Evolutionary conservation across 768 basidiomycete genomes (phyloP).

Genomic region (Mycena kentingensis): DNA sequence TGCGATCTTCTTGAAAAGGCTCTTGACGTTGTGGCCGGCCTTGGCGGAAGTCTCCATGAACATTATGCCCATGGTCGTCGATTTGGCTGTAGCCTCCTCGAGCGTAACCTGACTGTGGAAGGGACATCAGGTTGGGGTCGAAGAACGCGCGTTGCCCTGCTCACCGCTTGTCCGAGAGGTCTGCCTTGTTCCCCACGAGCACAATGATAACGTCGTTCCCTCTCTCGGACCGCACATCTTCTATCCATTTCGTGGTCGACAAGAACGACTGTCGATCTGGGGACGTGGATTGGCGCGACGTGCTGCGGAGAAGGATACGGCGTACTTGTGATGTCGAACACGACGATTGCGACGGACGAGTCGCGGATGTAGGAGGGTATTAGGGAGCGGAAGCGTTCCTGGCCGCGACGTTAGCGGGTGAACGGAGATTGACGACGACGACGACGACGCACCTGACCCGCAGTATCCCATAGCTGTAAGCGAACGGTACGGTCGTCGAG

Average conservation of each 20-base stretch:
- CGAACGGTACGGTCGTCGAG: slow-evolving; percentile 97
- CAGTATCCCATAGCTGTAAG: slow-evolving; percentile 98
- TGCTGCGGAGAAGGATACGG: slow-evolving; percentile 18
- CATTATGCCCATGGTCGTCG: slow-evolving; percentile 91
- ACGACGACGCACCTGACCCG: slow-evolving; percentile 72
- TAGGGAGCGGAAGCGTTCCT: slow-evolving; percentile 96
- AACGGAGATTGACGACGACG: neutral
- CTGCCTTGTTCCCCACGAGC: slow-evolving; percentile 98
- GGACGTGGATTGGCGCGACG: slow-evolving; percentile 6
- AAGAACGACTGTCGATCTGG: slow-evolving; percentile 96
- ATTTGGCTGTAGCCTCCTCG: slow-evolving; percentile 92
- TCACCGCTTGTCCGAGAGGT: slow-evolving; percentile 96
- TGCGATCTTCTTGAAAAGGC: slow-evolving; percentile 98
- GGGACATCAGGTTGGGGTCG: slow-evolving; percentile 11
- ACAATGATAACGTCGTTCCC: slow-evolving; percentile 99
- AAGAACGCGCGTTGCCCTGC: slow-evolving; percentile 28
- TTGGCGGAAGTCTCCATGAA: slow-evolving; percentile 99
- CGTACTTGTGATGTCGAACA: slow-evolving; percentile 98
- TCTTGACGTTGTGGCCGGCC: slow-evolving; percentile 99
- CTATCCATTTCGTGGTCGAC: slow-evolving; percentile 99
- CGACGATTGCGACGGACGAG: slow-evolving; percentile 97
- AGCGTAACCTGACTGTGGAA: slow-evolving; percentile 89
- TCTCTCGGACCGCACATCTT: slow-evolving; percentile 95
- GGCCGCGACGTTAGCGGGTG: slow-evolving; percentile 6
- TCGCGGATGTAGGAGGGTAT: slow-evolving; percentile 99